Percentiles rank a stretch among this genome's conserved stretches.
phyloP scores from a whole-genome alignment of 2,329 filamentous ascomycete genomes.

The Phialophora macrospora region DNA sequence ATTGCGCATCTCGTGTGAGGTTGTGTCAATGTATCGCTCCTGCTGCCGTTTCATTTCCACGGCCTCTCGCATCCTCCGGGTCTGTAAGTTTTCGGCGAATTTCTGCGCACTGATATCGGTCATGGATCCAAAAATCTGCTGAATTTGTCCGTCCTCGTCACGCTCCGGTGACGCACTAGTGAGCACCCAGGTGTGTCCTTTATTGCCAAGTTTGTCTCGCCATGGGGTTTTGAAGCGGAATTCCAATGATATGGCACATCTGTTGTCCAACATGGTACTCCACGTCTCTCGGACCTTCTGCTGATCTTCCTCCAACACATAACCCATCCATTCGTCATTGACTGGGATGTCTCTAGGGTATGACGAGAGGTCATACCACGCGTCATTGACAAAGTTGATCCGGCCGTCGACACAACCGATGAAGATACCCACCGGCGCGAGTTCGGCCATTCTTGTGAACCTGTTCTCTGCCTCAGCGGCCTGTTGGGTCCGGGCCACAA shows the following conservation, averaged over 20 bases:
- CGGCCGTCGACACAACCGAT: slow-evolving; percentile 73
- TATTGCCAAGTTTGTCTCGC: slow-evolving; percentile 56
- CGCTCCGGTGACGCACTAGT: slow-evolving; percentile 60
- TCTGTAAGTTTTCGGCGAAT: slow-evolving; percentile 80
- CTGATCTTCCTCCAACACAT: slow-evolving; percentile 57
- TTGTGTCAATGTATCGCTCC: slow-evolving; percentile 80
- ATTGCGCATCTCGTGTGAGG: slow-evolving; percentile 62
- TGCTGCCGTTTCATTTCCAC: slow-evolving; percentile 79
- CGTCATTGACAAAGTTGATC: slow-evolving; percentile 81
- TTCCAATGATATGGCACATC: slow-evolving; percentile 50
- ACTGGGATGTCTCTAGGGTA: slow-evolving; percentile 36
- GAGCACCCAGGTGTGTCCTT: slow-evolving; percentile 60
- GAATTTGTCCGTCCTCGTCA: slow-evolving; percentile 55
- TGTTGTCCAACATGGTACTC: slow-evolving; percentile 33
- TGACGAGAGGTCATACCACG: slow-evolving; percentile 61
- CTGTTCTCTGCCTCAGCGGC: slow-evolving; percentile 70
- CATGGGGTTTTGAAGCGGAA: slow-evolving; percentile 61
- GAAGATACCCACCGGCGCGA: slow-evolving; percentile 82
- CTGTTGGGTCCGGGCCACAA: slow-evolving; percentile 66
- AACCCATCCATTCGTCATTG: slow-evolving; percentile 55
- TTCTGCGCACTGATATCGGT: slow-evolving; percentile 88
- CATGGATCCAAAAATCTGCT: slow-evolving; percentile 63
- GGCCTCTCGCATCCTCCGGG: slow-evolving; percentile 76
- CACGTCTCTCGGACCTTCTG: slow-evolving; percentile 46
- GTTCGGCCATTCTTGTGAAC: slow-evolving; percentile 83